A percentile compares a stretch with the other conserved stretches of the same genome.
phyloP scores from a whole-genome alignment of 225 moss, liverwort and hornwort genomes.

The Pleurozium schreberi region DNA sequence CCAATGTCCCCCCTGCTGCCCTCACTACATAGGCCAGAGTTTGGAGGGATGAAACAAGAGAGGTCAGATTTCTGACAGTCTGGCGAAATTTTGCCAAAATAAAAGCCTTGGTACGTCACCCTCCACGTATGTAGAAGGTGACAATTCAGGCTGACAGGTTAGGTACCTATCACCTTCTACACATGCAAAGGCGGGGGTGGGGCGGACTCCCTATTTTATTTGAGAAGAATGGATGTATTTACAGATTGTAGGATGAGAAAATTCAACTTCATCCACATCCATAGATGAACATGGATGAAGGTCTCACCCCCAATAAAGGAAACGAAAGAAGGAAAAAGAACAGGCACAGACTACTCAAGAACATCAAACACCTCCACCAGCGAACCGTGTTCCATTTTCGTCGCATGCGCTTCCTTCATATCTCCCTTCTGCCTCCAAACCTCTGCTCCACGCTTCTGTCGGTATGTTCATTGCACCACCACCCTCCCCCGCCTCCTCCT shows the following conservation, averaged over 20 bases:
- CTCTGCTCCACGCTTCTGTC: not conserved
- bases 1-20: too few species aligned
- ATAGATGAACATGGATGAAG: not conserved
- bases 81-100: too few species aligned
- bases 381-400: not conserved
- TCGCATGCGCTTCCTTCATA: not conserved
- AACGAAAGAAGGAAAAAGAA: not conserved
- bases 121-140: not conserved
- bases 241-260: not conserved
- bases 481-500: not conserved
- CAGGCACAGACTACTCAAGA: not conserved
- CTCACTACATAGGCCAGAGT: too few species aligned
- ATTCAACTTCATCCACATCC: not conserved
- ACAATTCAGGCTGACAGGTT: accelerated
- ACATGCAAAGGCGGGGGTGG: too few species aligned
- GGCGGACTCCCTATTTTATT: too few species aligned
- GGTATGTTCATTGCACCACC: not conserved
- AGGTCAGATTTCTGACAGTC: too few species aligned
- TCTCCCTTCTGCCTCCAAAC: not conserved
- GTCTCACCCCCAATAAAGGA: not conserved
- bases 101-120: too few species aligned
- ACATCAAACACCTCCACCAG: not conserved
- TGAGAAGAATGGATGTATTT: not conserved
- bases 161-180: not conserved
- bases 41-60: too few species aligned